phyloP scores from a whole-genome alignment of 495 filamentous ascomycete genomes.

The Penicillium riverlandense region DNA sequence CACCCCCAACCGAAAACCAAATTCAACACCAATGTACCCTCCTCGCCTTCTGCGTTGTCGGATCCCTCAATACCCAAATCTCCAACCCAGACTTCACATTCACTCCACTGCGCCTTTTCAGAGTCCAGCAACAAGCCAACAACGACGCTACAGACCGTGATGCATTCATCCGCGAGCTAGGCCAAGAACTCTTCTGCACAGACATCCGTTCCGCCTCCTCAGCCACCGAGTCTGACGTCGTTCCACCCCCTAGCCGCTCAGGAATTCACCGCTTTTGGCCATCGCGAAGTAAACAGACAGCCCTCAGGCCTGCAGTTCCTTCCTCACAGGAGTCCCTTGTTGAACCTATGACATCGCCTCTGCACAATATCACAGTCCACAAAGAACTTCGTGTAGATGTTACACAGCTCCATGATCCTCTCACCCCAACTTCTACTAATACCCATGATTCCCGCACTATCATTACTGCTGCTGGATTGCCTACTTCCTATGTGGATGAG shows the following conservation, averaged over 20 bases:
- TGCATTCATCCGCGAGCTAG: conserved; percentile 39
- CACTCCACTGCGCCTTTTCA: conserved; percentile 50
- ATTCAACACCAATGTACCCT: conserved; percentile 18
- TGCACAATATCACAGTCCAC: conserved; percentile 47
- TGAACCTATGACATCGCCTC: conserved; percentile 11
- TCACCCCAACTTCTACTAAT: conserved; percentile 10
- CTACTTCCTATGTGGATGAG: conserved; percentile 34
- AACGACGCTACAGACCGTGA: conserved; percentile 40
- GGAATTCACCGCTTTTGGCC: conserved; percentile 25
- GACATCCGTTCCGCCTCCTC: conserved; percentile 20
- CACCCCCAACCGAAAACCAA: conserved; percentile 18
- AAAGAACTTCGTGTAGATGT: conserved; percentile 48
- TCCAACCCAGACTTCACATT: conserved; percentile 34
- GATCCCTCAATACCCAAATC: conserved; percentile 39
- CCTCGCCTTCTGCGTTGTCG: conserved; percentile 50
- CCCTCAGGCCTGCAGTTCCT: neutral
- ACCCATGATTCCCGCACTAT: conserved; percentile 19
- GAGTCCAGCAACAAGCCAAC: conserved; percentile 49
- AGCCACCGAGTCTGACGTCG: conserved; percentile 17
- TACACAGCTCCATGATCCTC: conserved; percentile 25
- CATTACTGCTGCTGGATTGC: conserved; percentile 22
- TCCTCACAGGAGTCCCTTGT: conserved; percentile 25
- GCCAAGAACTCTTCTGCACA: conserved; percentile 23
- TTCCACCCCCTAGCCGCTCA: conserved; percentile 16
- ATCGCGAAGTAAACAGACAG: conserved; percentile 9